phyloP scores from a whole-genome alignment of 306 rosid genomes.

The Trifolium fragiferum region DNA sequence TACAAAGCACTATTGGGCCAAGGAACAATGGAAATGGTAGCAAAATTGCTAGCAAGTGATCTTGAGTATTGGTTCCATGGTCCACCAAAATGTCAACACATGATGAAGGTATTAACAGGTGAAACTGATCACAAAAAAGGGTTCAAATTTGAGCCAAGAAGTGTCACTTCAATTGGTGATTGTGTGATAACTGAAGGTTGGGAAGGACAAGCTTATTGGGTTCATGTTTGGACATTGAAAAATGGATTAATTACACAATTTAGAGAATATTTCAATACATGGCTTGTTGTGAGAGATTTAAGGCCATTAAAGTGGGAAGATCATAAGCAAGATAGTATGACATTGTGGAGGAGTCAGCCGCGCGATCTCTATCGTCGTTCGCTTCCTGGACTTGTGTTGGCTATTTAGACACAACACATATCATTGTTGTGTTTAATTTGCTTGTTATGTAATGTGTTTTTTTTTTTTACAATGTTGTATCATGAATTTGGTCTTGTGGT shows the following conservation, averaged over 20 bases:
- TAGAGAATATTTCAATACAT: slow-evolving; percentile 91
- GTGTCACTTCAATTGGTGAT: slow-evolving; percentile 58
- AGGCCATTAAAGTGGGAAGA: slow-evolving; percentile 57
- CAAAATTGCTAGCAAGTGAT: slow-evolving; percentile 66
- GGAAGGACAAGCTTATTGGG: slow-evolving; percentile 94
- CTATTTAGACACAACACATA: slow-evolving; percentile 51
- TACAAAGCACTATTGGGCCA: slow-evolving; percentile 65
- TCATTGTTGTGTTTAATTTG: slow-evolving; percentile 10
- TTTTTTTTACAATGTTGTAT: slow-evolving; percentile 17
- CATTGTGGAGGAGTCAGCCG: slow-evolving; percentile 90
- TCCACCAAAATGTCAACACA: slow-evolving; percentile 86
- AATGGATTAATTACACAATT: slow-evolving; percentile 70
- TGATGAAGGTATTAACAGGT: slow-evolving; percentile 89
- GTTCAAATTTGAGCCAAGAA: slow-evolving; percentile 78
- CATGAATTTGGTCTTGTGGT: slow-evolving; percentile 13
- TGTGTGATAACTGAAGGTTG: slow-evolving; percentile 79
- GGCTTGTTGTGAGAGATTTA: slow-evolving; percentile 85
- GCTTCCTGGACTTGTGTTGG: slow-evolving; percentile 74
- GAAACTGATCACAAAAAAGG: slow-evolving; percentile 50
- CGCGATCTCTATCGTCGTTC: slow-evolving; percentile 72
- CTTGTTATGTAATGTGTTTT: not conserved
- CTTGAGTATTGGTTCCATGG: slow-evolving; percentile 99
- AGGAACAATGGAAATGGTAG: slow-evolving; percentile 48
- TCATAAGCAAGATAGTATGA: slow-evolving; percentile 37
- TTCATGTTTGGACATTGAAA: slow-evolving; percentile 82